Evolutionary conservation across 176 grass and related monocot genomes (phyloP), one percentile per base, ranked within the genome.

Genomic region (Eragrostis nindensis): DNA sequence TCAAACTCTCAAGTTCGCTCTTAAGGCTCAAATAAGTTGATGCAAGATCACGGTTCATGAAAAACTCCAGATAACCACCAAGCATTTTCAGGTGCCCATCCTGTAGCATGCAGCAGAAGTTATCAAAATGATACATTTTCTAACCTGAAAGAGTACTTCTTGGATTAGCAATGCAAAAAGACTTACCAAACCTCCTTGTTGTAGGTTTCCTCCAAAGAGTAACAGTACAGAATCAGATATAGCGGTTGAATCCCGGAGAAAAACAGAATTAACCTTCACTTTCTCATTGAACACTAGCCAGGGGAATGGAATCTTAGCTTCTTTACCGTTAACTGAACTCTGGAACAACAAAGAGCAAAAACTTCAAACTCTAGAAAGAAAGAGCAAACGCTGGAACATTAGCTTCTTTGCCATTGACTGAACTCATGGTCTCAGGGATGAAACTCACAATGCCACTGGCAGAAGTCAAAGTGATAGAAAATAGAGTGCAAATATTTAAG

Each of bases 281-380:
- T 99, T 99, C 76, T 99, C 96, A 62, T 99, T 99, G 77, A 99
- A 99, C 60, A 99, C 90, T 85, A 99, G 76, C 96, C 96, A 99
- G 29, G 96, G 96, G 71, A 93, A 95, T 76, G 92, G 92, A 88
- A 99, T 99, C 74, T 89, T 93, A 27, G 72, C 53, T 84, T 93
- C 96, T 81, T 90, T 90, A 36, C 96, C 92, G 77, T 99, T 99
- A 47, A 99, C 96, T 50, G 96, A 99, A 93, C 92, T 99, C 96
- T 99, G 82, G 1, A 87, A 87, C 16, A 85, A 89, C n/a, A 73
- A 83, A 68, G 21, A 29, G 4, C 3, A 84, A 66, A 43, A 44
- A 53, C 32, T 26, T 61, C 13, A 61, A 27, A 61, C 42, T 44
- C 42, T 4, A 44, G 42, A 10, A 44, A 44, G 9, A 44, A 44